These are phyloP conservation scores for Earliella scabrosa DNA, from an alignment of 1,284 basidiomycete genomes.

Conservation along the genomic window DNA sequence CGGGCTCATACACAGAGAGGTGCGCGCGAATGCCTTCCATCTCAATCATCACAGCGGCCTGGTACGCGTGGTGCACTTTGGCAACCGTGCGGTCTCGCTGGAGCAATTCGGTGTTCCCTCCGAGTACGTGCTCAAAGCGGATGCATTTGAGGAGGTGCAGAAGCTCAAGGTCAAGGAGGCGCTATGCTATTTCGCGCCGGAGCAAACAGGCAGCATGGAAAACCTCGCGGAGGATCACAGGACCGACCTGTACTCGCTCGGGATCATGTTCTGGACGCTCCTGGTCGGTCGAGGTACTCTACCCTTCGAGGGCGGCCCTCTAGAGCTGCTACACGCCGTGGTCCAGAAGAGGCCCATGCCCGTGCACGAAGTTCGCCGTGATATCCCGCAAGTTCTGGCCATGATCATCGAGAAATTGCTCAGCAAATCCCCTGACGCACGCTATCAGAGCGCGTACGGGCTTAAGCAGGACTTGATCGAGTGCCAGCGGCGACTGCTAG, in stretches of 20 bases:
- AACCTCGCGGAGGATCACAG: constrained; percentile 70
- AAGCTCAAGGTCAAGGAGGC: constrained; percentile 75
- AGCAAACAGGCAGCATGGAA: constrained; percentile 74
- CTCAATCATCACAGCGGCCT: constrained; percentile 68
- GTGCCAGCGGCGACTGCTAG: constrained; percentile 64
- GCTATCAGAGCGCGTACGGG: constrained; percentile 73
- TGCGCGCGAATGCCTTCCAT: constrained; percentile 76
- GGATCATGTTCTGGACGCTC: constrained; percentile 71
- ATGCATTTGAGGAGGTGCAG: constrained; percentile 59
- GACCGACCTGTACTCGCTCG: constrained; percentile 73
- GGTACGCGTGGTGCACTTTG: constrained; percentile 72
- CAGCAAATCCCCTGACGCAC: constrained; percentile 62
- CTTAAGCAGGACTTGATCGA: constrained; percentile 67
- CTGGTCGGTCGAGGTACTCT: constrained; percentile 69
- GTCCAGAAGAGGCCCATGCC: constrained; percentile 74
- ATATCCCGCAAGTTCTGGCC: constrained; percentile 72
- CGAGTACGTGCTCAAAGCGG: constrained; percentile 60
- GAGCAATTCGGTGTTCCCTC: constrained; percentile 74
- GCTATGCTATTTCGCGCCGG: constrained; percentile 72
- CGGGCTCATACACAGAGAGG: constrained; percentile 70
- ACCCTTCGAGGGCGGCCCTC: constrained; percentile 72
- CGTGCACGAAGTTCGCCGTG: constrained; percentile 73
- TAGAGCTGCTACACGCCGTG: constrained; percentile 69
- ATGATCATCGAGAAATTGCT: constrained; percentile 73
- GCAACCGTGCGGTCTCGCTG: constrained; percentile 74